Evolutionary conservation across 805 yeast genomes (phyloP).

Genomic region (Priceomyces fermenticarens): DNA sequence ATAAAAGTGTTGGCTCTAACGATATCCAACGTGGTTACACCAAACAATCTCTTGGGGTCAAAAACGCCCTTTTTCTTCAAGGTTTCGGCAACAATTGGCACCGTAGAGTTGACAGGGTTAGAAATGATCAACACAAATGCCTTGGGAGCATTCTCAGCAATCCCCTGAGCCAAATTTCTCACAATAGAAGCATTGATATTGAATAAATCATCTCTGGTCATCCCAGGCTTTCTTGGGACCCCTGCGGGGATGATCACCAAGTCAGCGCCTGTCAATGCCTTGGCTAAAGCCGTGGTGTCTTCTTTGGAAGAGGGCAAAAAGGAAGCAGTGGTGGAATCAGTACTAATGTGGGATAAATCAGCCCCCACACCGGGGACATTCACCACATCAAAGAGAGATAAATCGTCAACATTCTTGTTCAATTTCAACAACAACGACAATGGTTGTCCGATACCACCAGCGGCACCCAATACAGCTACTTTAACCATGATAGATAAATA

Average conservation of each 20-base stretch:
- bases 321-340: conserved; percentile 58
- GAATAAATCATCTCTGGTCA: conserved; percentile 90
- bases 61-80: conserved; percentile 64
- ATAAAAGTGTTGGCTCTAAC: conserved; percentile 85
- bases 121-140: conserved; percentile 82
- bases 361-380: conserved; percentile 85
- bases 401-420: conserved; percentile 56
- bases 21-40: conserved; percentile 85
- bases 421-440: conserved; percentile 77
- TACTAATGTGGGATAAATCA: conserved; percentile 79
- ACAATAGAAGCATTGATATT: conserved; percentile 81
- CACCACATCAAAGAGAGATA: conserved; percentile 83
- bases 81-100: conserved; percentile 82
- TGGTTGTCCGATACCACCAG: conserved; percentile 95
- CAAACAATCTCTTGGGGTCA: conserved; percentile 73
- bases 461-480: conserved; percentile 87
- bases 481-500: conserved; percentile 41
- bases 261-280: conserved; percentile 44
- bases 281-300: conserved; percentile 44
- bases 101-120: conserved; percentile 92
- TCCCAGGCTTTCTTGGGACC: conserved; percentile 90
- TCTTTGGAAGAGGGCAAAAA: conserved; percentile 57
- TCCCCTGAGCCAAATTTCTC: conserved; percentile 66
- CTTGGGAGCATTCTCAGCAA: conserved; percentile 68
- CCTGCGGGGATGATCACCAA: conserved; percentile 76